These are phyloP conservation scores for Aquilaria malaccensis DNA, from an alignment of 345 rosid genomes.

Conservation along the genomic window DNA sequence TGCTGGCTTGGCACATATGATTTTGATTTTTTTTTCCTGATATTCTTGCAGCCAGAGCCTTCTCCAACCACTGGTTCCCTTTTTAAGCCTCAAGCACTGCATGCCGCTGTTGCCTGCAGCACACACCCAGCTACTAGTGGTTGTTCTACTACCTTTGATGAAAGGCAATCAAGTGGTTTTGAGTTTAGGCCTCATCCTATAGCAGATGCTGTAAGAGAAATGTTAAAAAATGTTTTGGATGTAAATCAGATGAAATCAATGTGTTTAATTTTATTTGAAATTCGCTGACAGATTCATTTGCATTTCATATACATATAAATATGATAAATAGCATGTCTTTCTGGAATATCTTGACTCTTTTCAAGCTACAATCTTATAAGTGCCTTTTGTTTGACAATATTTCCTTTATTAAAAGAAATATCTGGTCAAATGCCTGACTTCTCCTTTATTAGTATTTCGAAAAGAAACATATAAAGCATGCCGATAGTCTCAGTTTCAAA, in stretches of 20 bases:
- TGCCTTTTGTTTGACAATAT: too few species aligned
- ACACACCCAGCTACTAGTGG: constrained; percentile 29
- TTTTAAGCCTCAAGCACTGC: constrained; percentile 47
- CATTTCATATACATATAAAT: too few species aligned
- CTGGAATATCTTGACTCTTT: too few species aligned
- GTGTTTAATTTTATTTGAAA: not conserved
- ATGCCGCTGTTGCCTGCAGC: constrained; percentile 28
- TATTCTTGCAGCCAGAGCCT: constrained; percentile 72
- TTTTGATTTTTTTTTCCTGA: constrained; percentile 15
- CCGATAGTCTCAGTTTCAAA: not conserved
- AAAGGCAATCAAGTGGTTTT: constrained; percentile 47
- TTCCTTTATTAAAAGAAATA: too few species aligned
- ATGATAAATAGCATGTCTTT: too few species aligned
- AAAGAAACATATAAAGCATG: too few species aligned
- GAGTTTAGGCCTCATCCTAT: constrained; percentile 69
- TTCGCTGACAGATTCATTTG: too few species aligned
- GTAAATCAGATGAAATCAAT: not conserved
- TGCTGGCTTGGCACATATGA: not conserved
- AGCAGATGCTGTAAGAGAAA: constrained; percentile 57
- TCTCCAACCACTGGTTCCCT: constrained; percentile 95
- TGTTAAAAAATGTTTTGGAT: not conserved
- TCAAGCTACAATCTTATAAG: too few species aligned
- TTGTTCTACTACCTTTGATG: constrained; percentile 37
- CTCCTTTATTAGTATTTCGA: too few species aligned
- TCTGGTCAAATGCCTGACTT: too few species aligned